Conservation (phyloP, 1,284 basidiomycete genomes). For the Ganoderma lucidum region DNA sequence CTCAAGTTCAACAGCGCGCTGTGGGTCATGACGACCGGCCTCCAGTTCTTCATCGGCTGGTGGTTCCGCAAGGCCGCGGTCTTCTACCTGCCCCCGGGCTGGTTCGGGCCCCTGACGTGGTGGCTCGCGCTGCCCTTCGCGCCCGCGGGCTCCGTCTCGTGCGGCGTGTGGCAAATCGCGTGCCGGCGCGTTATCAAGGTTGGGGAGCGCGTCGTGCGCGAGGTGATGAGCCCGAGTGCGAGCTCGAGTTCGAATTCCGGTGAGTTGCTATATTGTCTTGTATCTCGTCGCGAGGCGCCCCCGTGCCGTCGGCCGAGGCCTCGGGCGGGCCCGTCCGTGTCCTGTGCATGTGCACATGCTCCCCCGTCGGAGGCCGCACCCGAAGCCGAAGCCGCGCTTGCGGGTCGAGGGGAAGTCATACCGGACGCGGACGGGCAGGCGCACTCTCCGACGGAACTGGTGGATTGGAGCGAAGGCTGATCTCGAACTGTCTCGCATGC, state of each 20-base stretch:
- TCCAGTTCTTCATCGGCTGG: conserved; percentile 86
- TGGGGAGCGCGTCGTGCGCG: conserved; percentile 73
- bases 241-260: conserved; percentile 9
- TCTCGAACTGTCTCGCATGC: conserved; percentile 13
- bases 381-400: not conserved
- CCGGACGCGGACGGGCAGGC: not conserved
- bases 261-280: conserved; percentile 15
- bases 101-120: conserved; percentile 89
- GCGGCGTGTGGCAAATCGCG: conserved; percentile 91
- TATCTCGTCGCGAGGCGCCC: no score
- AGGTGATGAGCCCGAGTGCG: conserved; percentile 43
- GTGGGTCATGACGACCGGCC: conserved; percentile 86
- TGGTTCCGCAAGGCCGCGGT: conserved; percentile 90
- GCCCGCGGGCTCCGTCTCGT: conserved; percentile 87
- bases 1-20: conserved; percentile 77
- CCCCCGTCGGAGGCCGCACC: conserved; percentile 7
- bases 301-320: not conserved
- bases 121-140: conserved; percentile 86
- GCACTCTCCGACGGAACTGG: conserved; percentile 21
- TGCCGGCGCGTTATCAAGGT: conserved; percentile 81
- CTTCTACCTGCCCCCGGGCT: conserved; percentile 89
- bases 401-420: not conserved
- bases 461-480: conserved; percentile 23
- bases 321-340: not conserved
- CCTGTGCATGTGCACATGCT: not conserved